Evolutionary conservation across 2,329 filamentous ascomycete genomes (phyloP).

Genomic region (Zasmidium citrigriseum): DNA sequence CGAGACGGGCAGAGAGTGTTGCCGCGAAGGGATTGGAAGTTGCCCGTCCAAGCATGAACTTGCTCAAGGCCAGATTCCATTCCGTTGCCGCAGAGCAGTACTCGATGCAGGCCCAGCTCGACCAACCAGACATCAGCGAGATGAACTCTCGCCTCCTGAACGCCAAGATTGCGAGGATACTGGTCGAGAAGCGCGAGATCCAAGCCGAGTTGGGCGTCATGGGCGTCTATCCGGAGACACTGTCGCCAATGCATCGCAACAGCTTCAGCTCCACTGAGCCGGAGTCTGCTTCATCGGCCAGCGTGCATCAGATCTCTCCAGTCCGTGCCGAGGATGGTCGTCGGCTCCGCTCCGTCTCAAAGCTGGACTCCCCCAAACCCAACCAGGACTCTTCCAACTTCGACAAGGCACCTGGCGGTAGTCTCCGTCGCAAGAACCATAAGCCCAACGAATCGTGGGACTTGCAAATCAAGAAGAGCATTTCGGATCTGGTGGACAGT

Average conservation of each 20-base stretch:
- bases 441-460: constrained; percentile 2
- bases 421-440: neutral
- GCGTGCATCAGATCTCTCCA: constrained; percentile 10
- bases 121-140: neutral
- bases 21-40: neutral
- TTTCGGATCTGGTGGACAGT: constrained; percentile 3
- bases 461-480: constrained; percentile 12
- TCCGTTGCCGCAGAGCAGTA: constrained; percentile 14
- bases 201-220: constrained; percentile 4
- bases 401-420: constrained; percentile 11
- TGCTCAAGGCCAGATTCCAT: constrained; percentile 13
- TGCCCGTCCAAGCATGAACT: neutral
- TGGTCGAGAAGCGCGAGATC: constrained; percentile 11
- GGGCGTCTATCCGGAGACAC: constrained; percentile 2
- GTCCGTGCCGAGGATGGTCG: constrained; percentile 11
- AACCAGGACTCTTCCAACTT: neutral
- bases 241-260: constrained; percentile 10
- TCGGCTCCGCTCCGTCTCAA: constrained; percentile 7
- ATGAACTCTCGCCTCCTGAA: constrained; percentile 3
- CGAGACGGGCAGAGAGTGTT: neutral
- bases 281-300: constrained; percentile 7
- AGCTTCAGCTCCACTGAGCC: constrained; percentile 8
- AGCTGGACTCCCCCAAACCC: constrained; percentile 8
- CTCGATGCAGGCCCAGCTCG: constrained; percentile 6
- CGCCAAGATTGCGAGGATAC: constrained; percentile 8